Conservation (phyloP, 2,329 filamentous ascomycete genomes). For the Penicillium sumatraense region DNA sequence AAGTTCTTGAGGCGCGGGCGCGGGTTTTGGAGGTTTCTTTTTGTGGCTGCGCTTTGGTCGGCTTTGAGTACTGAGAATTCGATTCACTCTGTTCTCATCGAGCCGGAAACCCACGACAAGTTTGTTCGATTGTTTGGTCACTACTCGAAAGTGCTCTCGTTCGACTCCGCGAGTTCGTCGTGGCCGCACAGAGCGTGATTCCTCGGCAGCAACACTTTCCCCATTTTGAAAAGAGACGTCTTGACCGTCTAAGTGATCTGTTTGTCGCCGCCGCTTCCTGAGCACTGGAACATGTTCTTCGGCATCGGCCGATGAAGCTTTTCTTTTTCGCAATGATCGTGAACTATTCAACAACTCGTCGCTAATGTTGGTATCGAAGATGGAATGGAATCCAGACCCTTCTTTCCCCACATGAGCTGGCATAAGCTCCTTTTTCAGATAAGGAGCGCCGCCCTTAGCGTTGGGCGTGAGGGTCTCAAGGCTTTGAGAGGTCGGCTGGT, state of each 20-base stretch:
- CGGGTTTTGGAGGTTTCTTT: constrained; percentile 47
- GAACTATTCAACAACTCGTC: constrained; percentile 77
- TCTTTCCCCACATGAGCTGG: constrained; percentile 68
- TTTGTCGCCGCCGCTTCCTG: constrained; percentile 55
- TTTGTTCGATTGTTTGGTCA: constrained; percentile 48
- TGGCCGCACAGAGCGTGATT: constrained; percentile 63
- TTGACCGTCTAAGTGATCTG: constrained; percentile 27
- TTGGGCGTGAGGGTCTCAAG: constrained; percentile 28
- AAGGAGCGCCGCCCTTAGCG: constrained; percentile 65
- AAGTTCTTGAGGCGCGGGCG: constrained; percentile 45
- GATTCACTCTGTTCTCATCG: constrained; percentile 62
- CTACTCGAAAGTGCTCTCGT: constrained; percentile 44
- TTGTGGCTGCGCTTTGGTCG: constrained; percentile 61
- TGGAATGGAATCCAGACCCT: constrained; percentile 73
- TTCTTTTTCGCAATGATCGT: constrained; percentile 80
- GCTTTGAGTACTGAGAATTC: constrained; percentile 63
- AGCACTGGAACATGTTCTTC: constrained; percentile 51
- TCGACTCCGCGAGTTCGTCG: constrained; percentile 57
- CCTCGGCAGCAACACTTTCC: constrained; percentile 17
- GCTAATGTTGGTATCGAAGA: constrained; percentile 73
- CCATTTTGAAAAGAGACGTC: constrained; percentile 26
- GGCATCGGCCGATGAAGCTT: constrained; percentile 71
- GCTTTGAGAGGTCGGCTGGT: constrained; percentile 40
- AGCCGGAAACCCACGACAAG: constrained; percentile 65
- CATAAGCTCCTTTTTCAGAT: constrained; percentile 72